Evolutionary conservation across 768 basidiomycete genomes (phyloP), one percentile per base, ranked within the genome.

Genomic region (Boletellus ananas): DNA sequence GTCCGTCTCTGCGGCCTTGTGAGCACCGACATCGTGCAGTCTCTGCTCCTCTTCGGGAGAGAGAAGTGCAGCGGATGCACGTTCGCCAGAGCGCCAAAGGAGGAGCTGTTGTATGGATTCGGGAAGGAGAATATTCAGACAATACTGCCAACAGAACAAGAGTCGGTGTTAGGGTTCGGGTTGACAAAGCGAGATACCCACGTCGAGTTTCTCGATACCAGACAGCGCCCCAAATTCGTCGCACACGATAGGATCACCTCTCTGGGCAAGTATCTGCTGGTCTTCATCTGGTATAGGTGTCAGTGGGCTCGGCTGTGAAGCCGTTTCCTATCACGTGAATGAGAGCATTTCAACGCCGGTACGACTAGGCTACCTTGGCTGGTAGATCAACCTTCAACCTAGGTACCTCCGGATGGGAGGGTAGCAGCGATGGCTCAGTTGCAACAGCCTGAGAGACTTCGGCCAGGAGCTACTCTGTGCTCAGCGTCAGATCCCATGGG

Each of bases 51-150:
- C 81, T 33, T 72, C 71, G 0, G 62, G 59, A 3, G 78, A 65
- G 11, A 85, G 74, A 10, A 87, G 67, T 4, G 71, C 69, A 6
- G 72, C 36, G 0, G 77, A 75, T 1, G 64, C 74, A 23, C 89
- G 84, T 33, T 75, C 66, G 1, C 84, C 86, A 14, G 70, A 70
- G 11, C 85, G 79, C 85, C 87, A 90, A 13, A 89, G 68, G n/a
- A 87, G 71, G 9, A 91, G 72, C 59, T 91, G 89, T 37, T 83
- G 71, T 35, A 87, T 72, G 3, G 84, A 76, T 64, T 89, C 88
- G 3, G 82, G 85, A 5, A 89, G 73, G 11, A 91, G 77, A 27
- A 91, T 75, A 51, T 85, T 81, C 34, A 79, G 67, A 60, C 85
- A 87, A 56, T 89, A 90, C 85, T 89, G 54, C 27, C 13, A 20